A percentile compares a stretch with the other conserved stretches of the same genome.
phyloP scores from a whole-genome alignment of 2,329 filamentous ascomycete genomes.

The Didymella lethalis region DNA sequence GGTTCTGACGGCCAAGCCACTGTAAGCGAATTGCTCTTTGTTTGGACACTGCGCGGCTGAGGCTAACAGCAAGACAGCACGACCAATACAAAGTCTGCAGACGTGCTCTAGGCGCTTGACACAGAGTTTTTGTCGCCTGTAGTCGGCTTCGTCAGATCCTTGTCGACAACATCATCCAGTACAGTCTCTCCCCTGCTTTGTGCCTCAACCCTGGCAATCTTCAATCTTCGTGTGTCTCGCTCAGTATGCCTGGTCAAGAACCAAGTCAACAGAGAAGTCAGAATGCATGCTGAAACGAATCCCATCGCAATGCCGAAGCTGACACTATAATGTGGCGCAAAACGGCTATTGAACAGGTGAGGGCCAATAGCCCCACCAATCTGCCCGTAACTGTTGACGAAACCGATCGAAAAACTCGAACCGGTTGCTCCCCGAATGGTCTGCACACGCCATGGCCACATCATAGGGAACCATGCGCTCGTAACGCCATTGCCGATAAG shows the following conservation, averaged over 20 bases:
- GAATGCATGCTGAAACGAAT: constrained; percentile 50
- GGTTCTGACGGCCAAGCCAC: not conserved
- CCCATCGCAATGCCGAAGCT: constrained; percentile 52
- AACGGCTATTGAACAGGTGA: constrained; percentile 55
- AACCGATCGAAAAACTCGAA: constrained; percentile 55
- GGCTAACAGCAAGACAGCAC: too few relatives aligned
- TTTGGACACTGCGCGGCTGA: too few relatives aligned
- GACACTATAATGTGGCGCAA: constrained; percentile 52
- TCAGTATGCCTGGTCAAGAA: constrained; percentile 54
- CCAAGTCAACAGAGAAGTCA: constrained; percentile 53
- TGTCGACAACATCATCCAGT: constrained; percentile 27
- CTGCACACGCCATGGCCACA: constrained; percentile 53
- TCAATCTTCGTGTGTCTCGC: constrained; percentile 43
- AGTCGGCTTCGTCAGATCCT: constrained; percentile 22
- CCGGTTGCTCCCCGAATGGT: constrained; percentile 48
- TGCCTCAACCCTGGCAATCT: constrained; percentile 27
- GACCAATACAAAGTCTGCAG: not conserved
- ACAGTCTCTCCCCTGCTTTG: constrained; percentile 21
- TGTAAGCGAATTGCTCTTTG: not conserved
- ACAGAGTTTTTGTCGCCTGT: not conserved
- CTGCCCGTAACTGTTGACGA: constrained; percentile 56
- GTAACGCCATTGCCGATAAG: constrained; percentile 26
- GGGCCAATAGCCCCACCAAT: constrained; percentile 57
- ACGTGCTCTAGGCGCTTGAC: not conserved
- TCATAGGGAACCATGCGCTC: constrained; percentile 38